Percentiles rank a stretch among this genome's conserved stretches.
Conservation (phyloP, 2,329 filamentous ascomycete genomes). For the Pseudonectria foliicola region DNA sequence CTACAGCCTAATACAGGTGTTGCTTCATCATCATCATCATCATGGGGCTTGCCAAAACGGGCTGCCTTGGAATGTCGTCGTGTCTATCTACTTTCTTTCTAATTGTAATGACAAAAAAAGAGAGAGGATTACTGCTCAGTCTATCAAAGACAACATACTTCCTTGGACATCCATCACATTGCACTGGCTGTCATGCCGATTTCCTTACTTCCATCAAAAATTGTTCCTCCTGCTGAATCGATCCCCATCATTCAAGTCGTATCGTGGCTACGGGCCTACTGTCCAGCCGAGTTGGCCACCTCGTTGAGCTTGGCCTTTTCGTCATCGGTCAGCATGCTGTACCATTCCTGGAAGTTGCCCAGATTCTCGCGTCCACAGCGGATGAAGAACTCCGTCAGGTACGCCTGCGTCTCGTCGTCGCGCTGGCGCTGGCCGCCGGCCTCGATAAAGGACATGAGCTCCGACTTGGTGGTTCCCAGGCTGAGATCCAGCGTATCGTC, state of each 20-base stretch:
- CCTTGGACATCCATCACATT: too few relatives aligned
- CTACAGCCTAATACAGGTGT: too few relatives aligned
- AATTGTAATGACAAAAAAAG: not conserved
- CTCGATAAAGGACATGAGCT: constrained; percentile 73
- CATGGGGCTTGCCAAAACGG: too few relatives aligned
- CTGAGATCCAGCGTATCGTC: constrained; percentile 70
- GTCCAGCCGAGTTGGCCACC: constrained; percentile 33
- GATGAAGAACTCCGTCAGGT: constrained; percentile 76
- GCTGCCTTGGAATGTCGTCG: not conserved
- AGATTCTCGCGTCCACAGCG: constrained; percentile 48
- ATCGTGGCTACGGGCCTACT: too few relatives aligned
- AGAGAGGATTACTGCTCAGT: too few relatives aligned
- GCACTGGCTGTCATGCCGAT: too few relatives aligned
- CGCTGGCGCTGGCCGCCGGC: constrained; percentile 55
- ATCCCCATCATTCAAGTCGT: too few relatives aligned
- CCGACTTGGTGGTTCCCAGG: constrained; percentile 57
- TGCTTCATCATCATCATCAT: too few relatives aligned
- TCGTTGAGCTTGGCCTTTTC: constrained; percentile 51
- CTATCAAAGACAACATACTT: too few relatives aligned
- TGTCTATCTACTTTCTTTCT: constrained; percentile 10
- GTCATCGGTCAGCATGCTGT: constrained; percentile 45
- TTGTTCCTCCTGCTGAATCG: too few relatives aligned
- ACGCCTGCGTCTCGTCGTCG: constrained; percentile 87
- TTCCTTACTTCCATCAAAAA: too few relatives aligned
- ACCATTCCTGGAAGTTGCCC: constrained; percentile 51